phyloP scores from a whole-genome alignment of 768 basidiomycete genomes.

The Rubroboletus pulcherrimus region DNA sequence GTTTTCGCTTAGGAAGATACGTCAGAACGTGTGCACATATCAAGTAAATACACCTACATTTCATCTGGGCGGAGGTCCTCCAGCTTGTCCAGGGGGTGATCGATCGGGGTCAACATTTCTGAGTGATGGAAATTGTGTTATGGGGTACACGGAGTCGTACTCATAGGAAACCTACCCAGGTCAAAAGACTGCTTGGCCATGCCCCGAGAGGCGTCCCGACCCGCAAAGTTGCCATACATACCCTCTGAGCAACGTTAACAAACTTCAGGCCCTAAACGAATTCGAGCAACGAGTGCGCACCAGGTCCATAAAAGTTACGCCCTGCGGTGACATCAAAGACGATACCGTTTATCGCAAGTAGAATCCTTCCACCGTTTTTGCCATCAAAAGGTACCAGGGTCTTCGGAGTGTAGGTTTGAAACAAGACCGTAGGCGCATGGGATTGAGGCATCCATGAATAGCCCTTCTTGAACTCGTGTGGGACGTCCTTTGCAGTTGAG shows the following conservation, averaged over 20 bases:
- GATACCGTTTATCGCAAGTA: slow-evolving; percentile 80
- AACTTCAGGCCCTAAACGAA: neutral
- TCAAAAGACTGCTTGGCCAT: slow-evolving; percentile 99
- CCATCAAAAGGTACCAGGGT: slow-evolving; percentile 68
- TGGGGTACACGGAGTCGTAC: neutral
- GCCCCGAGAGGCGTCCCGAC: slow-evolving; percentile 90
- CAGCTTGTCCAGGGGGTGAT: slow-evolving; percentile 82
- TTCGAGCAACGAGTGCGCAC: slow-evolving; percentile 42
- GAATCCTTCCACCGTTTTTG: slow-evolving; percentile 61
- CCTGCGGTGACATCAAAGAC: slow-evolving; percentile 95
- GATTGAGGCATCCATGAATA: slow-evolving; percentile 92
- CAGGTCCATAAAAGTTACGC: slow-evolving; percentile 90
- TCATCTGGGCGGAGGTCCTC: slow-evolving; percentile 75
- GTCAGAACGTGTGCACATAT: neutral
- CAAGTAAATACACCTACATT: slow-evolving; percentile 52
- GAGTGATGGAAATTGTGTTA: neutral
- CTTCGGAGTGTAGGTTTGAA: slow-evolving; percentile 74
- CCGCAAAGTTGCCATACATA: slow-evolving; percentile 97
- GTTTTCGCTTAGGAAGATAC: slow-evolving; percentile 60
- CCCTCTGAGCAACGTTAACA: slow-evolving; percentile 53
- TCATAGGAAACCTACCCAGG: slow-evolving; percentile 49
- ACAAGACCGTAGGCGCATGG: slow-evolving; percentile 76
- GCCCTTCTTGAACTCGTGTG: slow-evolving; percentile 70
- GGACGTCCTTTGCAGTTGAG: slow-evolving; percentile 45
- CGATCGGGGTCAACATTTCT: slow-evolving; percentile 91